Base-by-base conservation (phyloP, 495 filamentous ascomycete genomes). In the Penicillium arizonense region DNA sequence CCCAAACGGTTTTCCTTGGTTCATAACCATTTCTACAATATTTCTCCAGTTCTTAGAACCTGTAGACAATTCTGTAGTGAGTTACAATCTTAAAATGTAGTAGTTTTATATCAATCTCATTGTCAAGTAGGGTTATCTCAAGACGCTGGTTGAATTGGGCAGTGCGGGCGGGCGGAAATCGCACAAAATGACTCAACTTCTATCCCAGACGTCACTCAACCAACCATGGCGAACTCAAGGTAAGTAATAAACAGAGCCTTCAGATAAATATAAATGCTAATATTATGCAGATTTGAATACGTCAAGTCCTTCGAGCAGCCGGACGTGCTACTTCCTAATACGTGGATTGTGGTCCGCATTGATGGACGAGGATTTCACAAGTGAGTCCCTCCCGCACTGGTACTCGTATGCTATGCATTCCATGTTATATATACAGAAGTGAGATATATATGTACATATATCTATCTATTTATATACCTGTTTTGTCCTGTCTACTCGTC, bases 341-440 rank as follows among this genome's bases (percentile, higher is more conserved):
- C 93, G 9, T 98, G 89, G 89, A 85, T 97, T 37, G 88, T 97
- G 8, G 83, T 98, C 47, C 85, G 94, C 41, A 85, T 97, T 50
- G 94, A 98, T 66, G 94, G 94, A 4, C 81, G 91, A 52, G 89
- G 89, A 26, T 97, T 97, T 64, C 90, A 91, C 59, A 94, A 91
- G 89, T 92, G 74, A 58, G 77, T 65, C n/a, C 38, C 21, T 38
- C n/a, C 43, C 20, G 11, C 36, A 13, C 32, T 40, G 23, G 23
- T 24, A n/a, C 32, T 12, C 4, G 7, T 16, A 4, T 35, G 20
- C 13, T 16, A 14, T 39, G n/a, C 13, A 46, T 52, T 9, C 28
- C 5, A 30, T 9, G 28, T 7, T 30, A 2, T 10, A 30, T 9
- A 7, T 30, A 8, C 2, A 30, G 28, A 30, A 30, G 28, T 18